Evolutionary conservation across 306 rosid genomes (phyloP), one percentile per base, ranked within the genome.

Genomic region (Dalbergia cultrata): DNA sequence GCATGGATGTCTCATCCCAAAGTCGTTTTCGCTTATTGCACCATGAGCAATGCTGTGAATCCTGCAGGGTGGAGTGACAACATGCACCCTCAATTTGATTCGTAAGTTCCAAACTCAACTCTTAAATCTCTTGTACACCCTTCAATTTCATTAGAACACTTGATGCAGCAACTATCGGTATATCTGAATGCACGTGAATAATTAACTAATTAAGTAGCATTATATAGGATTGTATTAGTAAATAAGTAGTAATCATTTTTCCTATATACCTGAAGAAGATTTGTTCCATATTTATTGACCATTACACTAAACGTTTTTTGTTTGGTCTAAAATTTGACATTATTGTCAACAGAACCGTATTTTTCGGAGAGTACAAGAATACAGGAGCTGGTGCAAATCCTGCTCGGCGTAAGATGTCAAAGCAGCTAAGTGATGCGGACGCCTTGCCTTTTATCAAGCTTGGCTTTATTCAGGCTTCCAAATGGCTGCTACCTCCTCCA

Each of bases 401-500:
- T 5, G 35, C 0, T 5, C 37, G 34, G 0, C 85, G 89, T 58
- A 22, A 35, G 2, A 75, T 21, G 34, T 13, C 67, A 11, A 88
- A 81, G 68, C 66, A 82, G 37, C 57, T 87, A 1, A 82, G 3
- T 8, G 76, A 45, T 0, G 44, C 18, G 1, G 72, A 84, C 58
- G 89, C 16, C 19, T 62, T 35, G 12, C 90, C 87, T 45, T 91
- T 80, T 75, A 2, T 91, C 26, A 26, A 62, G 3, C 89, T 91
- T 4, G 82, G 31, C 53, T 64, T 43, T 54, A 75, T 91, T 77
- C 21, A 87, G 43, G 93, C 60, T 37, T 82, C 91, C n/a, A 67
- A 58, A 18, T 91, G 91, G 93, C 9, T 91, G 67, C 93, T 89
- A 35, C 95, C 95, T 84, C 89, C 89, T 13, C 88, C 92, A 34